These are phyloP conservation scores for Poterioochromonas sp. DNA, from an alignment of 352 stramenopile species.

Conservation along the genomic window DNA sequence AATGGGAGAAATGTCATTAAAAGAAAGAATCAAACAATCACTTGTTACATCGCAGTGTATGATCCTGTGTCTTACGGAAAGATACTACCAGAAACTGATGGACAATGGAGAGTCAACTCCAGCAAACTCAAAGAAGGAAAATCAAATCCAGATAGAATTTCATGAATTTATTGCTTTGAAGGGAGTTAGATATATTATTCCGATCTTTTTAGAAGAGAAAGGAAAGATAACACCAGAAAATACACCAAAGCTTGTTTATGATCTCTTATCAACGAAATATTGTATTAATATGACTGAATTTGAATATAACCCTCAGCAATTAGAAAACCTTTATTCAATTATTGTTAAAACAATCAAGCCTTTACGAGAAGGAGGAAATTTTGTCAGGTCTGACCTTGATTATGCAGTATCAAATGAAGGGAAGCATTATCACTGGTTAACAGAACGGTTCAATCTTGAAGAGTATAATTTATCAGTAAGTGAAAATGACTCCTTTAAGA, in stretches of 20 bases:
- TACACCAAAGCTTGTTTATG: not conserved
- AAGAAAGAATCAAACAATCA: not conserved
- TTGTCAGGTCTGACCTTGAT: not conserved
- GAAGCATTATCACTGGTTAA: not conserved
- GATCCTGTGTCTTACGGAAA: not conserved
- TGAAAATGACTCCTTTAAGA: too few relatives aligned
- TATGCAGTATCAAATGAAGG: not conserved
- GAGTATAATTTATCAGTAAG: too few relatives aligned
- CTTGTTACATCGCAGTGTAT: not conserved
- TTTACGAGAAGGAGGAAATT: not conserved
- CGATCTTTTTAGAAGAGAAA: not conserved
- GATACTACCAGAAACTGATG: conserved; percentile 1
- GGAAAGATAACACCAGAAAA: not conserved
- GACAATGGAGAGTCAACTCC: not conserved
- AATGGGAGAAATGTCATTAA: not conserved
- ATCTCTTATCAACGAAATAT: not conserved
- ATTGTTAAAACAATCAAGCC: not conserved
- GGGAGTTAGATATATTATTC: not conserved
- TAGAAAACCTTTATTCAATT: not conserved
- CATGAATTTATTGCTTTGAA: not conserved
- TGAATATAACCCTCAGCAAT: not conserved
- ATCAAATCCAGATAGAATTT: not conserved
- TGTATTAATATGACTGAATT: not conserved
- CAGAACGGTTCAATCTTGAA: too few relatives aligned
- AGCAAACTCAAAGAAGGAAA: not conserved